Percentiles rank a stretch among this genome's conserved stretches.
Conservation (phyloP, 1,284 basidiomycete species). For the Puccinia polysora region DNA sequence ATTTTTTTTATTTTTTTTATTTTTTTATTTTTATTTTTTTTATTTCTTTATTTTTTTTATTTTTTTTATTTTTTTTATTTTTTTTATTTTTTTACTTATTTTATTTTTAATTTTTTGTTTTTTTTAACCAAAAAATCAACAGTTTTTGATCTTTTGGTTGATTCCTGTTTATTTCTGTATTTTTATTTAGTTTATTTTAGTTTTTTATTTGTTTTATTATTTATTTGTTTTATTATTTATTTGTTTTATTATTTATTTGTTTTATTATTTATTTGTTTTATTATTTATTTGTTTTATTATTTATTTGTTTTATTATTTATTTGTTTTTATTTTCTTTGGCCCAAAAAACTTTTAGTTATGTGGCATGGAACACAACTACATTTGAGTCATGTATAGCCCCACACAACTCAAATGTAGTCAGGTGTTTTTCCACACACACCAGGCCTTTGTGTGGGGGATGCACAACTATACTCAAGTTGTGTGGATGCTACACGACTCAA, state of each 20-base stretch:
- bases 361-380: no score
- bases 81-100: not conserved
- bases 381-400: not conserved
- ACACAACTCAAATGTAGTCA: no score
- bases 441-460: no score
- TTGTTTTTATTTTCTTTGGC: not conserved
- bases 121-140: no score
- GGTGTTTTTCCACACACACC: no score
- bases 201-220: not conserved
- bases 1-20: not conserved
- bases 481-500: no score
- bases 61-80: not conserved
- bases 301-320: not conserved
- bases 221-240: not conserved
- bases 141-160: no score
- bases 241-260: not conserved
- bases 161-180: no score
- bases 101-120: not conserved
- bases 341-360: not conserved
- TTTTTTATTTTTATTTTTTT: not conserved
- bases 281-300: not conserved
- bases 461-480: no score
- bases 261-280: not conserved
- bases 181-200: no score
- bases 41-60: not conserved